Evolutionary conservation across 2,329 filamentous ascomycete genomes (phyloP), one percentile per base, ranked within the genome.

Genomic region (Lasiodiplodia gonubiensis): DNA sequence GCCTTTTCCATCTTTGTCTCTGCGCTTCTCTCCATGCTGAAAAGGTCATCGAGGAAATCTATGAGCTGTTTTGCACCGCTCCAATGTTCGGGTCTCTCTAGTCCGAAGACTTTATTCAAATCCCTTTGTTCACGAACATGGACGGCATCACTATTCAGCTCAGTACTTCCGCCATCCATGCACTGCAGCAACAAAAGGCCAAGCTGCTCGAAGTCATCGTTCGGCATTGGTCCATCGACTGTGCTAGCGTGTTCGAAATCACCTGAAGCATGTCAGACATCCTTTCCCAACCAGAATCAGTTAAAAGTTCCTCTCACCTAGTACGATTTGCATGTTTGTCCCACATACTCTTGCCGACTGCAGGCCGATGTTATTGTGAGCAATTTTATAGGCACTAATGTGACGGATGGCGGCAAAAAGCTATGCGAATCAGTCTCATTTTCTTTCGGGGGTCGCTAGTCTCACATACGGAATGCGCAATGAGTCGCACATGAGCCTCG

Each of bases 21-120:
- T 14, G 64, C 64, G 8, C 52, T 49, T 30, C 46, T 61, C 16
- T 67, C 65, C 37, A 67, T 8, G 16, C 53, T 69, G 63, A 71
- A 71, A n/a, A 71, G 33, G 25, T 71, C 70, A 27, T 70, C 70
- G 48, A 71, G 59, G 39, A 70, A 71, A 33, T 71, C 70, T 25
- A 71, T 64, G 48, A 71, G 49, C 25, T 68, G 66, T 57, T 71
- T 70, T 11, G 42, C 70, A 21, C 69, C 70, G 48, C 70, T 71
- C 70, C 70, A 71, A 11, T 52, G 49, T 39, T 69, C 70, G 4
- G 67, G 49, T 12, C 60, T 60, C 12, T 52, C 42, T 2, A 71
- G 54, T 2, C 70, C 67, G 53, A 71, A 71, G 21, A 71, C 67
- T 27, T 67, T 68, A 35, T 70, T 70, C 16, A 35, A 21, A 18